phyloP scores from a whole-genome alignment of 768 basidiomycete species.

The Lactarius trivialis region DNA sequence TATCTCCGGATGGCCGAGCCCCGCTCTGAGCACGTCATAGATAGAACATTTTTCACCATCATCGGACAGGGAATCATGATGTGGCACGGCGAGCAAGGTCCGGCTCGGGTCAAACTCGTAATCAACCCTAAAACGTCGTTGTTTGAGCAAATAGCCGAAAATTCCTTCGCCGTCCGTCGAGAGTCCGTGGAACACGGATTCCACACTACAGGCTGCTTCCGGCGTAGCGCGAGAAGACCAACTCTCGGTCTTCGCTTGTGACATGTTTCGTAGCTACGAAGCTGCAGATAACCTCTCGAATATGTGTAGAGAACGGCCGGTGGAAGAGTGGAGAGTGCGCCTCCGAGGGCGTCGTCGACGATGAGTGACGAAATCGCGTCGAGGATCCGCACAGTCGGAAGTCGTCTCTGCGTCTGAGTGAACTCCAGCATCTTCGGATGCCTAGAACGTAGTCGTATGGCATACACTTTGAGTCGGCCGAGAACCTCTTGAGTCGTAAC shows the following conservation, averaged over 20 bases:
- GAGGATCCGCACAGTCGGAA: slow-evolving; percentile 4
- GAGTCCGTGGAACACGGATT: slow-evolving; percentile 42
- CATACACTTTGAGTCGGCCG: too few relatives aligned
- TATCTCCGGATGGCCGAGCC: slow-evolving; percentile 50
- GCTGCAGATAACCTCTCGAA: neutral
- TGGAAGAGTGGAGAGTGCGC: neutral
- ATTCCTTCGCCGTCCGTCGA: slow-evolving; percentile 33
- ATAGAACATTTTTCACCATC: too few relatives aligned
- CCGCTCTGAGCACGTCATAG: too few relatives aligned
- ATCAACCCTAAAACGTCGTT: slow-evolving; percentile 45
- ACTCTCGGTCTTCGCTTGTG: neutral
- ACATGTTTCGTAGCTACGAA: neutral
- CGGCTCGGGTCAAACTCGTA: slow-evolving; percentile 41
- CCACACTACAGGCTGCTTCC: slow-evolving; percentile 29
- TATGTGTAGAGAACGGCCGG: neutral
- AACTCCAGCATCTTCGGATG: too few relatives aligned
- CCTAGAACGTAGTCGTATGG: too few relatives aligned
- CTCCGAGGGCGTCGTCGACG: neutral
- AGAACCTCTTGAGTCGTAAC: too few relatives aligned
- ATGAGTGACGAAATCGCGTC: neutral
- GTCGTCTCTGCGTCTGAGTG: neutral
- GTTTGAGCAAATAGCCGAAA: slow-evolving; percentile 33
- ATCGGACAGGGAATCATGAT: too few relatives aligned
- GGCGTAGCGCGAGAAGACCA: neutral
- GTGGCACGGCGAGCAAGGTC: slow-evolving; percentile 45